Percentiles rank a stretch among this genome's conserved stretches.
Evolutionary conservation across 306 rosid species (phyloP).

Genomic region (Acacia confusa): DNA sequence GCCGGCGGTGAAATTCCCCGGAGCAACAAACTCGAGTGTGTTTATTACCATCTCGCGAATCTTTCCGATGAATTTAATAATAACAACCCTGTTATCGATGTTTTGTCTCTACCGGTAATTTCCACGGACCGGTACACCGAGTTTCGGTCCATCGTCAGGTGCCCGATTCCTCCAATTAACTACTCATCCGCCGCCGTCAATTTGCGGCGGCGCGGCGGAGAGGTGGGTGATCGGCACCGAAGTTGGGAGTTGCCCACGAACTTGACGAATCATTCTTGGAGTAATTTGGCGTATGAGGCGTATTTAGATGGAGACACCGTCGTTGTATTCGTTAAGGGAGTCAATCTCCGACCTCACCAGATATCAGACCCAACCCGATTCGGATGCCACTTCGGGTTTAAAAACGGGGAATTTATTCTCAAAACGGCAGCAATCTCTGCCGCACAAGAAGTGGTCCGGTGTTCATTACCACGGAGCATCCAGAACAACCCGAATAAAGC

Average conservation of each 20-base stretch:
- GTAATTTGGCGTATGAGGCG: conserved; percentile 79
- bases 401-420: conserved; percentile 36
- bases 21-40: conserved; percentile 51
- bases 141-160: conserved; percentile 66
- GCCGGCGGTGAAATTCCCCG: background rate
- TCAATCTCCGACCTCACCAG: conserved; percentile 82
- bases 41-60: conserved; percentile 45
- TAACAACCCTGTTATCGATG: conserved; percentile 16
- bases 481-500: conserved; percentile 45
- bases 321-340: conserved; percentile 79
- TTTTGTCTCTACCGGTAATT: conserved; percentile 43
- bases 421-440: conserved; percentile 63
- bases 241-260: conserved; percentile 37
- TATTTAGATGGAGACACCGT: conserved; percentile 66
- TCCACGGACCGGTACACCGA: conserved; percentile 61
- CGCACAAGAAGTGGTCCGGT: conserved; percentile 89
- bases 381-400: conserved; percentile 66
- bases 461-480: conserved; percentile 60
- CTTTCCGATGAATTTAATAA: conserved; percentile 19
- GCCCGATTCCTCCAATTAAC: conserved; percentile 62
- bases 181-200: conserved; percentile 47
- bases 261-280: conserved; percentile 53
- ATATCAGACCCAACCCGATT: conserved; percentile 69
- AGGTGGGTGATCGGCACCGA: conserved; percentile 29
- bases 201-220: conserved; percentile 54